Evolutionary conservation across 441 rosid species (phyloP), one percentile per base, ranked within the genome.

Genomic region (Gossypium lobatum): DNA sequence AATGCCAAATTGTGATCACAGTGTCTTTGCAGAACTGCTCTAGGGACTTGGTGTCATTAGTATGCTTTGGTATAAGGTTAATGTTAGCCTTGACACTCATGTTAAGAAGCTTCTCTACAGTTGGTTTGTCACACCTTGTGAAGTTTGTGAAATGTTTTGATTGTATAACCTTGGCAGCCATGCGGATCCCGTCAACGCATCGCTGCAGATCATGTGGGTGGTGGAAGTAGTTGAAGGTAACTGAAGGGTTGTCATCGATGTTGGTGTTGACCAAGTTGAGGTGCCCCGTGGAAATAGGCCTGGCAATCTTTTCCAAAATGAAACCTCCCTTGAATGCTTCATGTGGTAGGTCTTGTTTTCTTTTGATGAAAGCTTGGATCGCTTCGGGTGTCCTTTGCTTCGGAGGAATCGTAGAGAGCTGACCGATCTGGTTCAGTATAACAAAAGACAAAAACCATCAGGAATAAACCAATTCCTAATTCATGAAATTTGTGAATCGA

Each of bases 1-100:
- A 95, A 52, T 95, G 99, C 99, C 99, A 95, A 59, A 95, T 95
- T 14, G 97, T 88, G 92, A 93, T 82, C 70, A 95, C 98, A 6
- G 96, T 90, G 82, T 95, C 98, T 71, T 76, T 89, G 78, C 99
- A 95, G 84, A 93, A 95, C 85, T 95, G 99, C 88, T 90, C 93
- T 10, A 95, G 65, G 14, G 96, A 95, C 84, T 81, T 81, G 61
- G 96, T 93, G 81, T 95, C 98, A 42, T 95, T 89, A 26, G 82
- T 50, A 39, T 88, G 88, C 79, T 81, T 95, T 14, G 98, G 93
- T 7, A 94, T 77, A 18, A 93, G 86, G 83, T 95, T 95, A 57
- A 95, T 85, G 76, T 87, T 95, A 68, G 99, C 98, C 75, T 64
- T 54, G 67, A 85, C 88, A 46, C 95, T 93, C 64, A 73, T 75